These are phyloP conservation scores for Cercospora citrullina DNA, from an alignment of 2,329 filamentous ascomycete species.

Conservation along the genomic window DNA sequence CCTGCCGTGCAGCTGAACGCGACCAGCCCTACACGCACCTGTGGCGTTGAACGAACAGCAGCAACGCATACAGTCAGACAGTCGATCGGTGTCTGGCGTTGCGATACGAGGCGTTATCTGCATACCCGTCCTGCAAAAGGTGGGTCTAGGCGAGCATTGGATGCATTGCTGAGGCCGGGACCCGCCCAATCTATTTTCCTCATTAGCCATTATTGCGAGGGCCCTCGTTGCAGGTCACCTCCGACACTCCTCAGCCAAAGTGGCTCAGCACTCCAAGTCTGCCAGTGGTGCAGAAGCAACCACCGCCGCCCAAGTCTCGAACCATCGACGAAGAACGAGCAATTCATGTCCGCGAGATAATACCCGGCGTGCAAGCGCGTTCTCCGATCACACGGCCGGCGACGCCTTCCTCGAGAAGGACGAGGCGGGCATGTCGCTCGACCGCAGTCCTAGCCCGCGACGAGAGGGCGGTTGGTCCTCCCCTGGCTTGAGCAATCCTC, in stretches of 20 bases:
- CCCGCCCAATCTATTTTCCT: conserved; percentile 8
- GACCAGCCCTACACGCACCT: background rate
- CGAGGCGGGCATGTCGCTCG: conserved; percentile 68
- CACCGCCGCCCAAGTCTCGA: conserved; percentile 15
- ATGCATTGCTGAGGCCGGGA: conserved; percentile 1
- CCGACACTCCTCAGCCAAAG: conserved; percentile 5
- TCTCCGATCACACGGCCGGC: conserved; percentile 10
- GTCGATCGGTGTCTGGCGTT: background rate
- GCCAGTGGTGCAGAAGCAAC: conserved; percentile 27
- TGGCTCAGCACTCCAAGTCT: conserved; percentile 4
- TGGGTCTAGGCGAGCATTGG: conserved; percentile 2
- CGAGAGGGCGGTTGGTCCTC: conserved; percentile 85
- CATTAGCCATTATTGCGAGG: background rate
- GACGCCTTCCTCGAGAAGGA: conserved; percentile 25
- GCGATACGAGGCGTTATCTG: conserved; percentile 1
- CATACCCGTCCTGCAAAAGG: background rate
- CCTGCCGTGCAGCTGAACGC: background rate
- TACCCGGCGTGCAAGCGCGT: conserved; percentile 10
- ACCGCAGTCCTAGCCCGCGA: conserved; percentile 81
- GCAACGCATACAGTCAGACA: background rate
- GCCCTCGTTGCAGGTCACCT: conserved; percentile 6
- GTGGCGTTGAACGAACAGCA: background rate
- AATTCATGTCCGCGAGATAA: conserved; percentile 17
- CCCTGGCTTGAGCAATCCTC: conserved; percentile 70
- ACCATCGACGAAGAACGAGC: conserved; percentile 24